A percentile compares a stretch with the other conserved stretches of the same genome.
These are phyloP conservation scores for Cladophialophora yegresii DNA, from an alignment of 2,329 filamentous ascomycete species.

Conservation along the genomic window DNA sequence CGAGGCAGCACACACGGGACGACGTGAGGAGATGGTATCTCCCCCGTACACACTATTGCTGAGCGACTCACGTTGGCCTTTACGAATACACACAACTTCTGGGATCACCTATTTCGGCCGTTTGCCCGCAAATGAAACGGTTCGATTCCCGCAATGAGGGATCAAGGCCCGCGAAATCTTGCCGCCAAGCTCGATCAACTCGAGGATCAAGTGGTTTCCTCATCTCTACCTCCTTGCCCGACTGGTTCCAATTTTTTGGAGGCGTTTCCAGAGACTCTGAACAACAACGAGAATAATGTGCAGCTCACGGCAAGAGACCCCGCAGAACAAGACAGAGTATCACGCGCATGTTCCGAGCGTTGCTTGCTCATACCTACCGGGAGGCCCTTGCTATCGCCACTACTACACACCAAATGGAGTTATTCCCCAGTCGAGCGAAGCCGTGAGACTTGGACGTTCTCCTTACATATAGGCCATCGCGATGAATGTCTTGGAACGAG, in stretches of 20 bases:
- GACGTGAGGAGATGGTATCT: not conserved
- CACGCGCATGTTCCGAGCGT: not conserved
- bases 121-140: no score
- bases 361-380: not conserved
- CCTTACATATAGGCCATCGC: not conserved
- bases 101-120: no score
- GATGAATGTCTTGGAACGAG: not conserved
- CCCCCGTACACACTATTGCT: not conserved
- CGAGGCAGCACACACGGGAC: no score
- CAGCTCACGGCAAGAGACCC: not conserved
- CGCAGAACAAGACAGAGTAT: not conserved
- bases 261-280: not conserved
- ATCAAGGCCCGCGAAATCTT: no score
- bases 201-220: no score
- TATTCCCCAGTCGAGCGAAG: not conserved
- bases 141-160: no score
- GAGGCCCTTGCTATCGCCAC: not conserved
- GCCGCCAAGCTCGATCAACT: no score
- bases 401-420: not conserved
- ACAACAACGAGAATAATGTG: not conserved
- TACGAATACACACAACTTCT: no score
- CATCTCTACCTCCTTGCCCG: not conserved
- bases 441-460: not conserved
- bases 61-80: not conserved
- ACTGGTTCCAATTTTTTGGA: not conserved